Conservation (phyloP, 2,329 filamentous ascomycete genomes). For the Fusarium humuli region DNA sequence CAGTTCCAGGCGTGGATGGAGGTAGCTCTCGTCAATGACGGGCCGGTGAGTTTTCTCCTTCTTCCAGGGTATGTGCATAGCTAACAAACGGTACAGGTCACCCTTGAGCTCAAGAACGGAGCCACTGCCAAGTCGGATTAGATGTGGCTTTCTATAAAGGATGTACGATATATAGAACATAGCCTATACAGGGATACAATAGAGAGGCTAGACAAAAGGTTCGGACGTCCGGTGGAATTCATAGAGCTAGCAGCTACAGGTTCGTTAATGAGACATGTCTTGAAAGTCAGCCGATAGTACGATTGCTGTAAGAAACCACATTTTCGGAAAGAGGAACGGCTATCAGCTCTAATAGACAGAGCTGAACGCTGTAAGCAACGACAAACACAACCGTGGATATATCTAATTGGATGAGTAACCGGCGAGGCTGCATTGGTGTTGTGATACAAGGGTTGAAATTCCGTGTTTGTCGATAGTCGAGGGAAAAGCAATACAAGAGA, state of each 20-base stretch:
- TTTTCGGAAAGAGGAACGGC: background rate
- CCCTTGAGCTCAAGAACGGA: constrained; percentile 44
- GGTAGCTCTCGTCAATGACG: constrained; percentile 90
- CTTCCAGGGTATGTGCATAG: background rate
- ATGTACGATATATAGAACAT: background rate
- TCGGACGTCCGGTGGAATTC: background rate
- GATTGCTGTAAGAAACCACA: background rate
- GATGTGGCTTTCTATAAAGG: constrained; percentile 17
- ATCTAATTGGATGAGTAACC: constrained; percentile 7
- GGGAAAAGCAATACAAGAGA: constrained; percentile 13
- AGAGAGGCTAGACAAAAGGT: constrained; percentile 23
- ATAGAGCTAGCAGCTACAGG: background rate
- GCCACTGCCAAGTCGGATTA: constrained; percentile 33
- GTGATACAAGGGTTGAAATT: constrained; percentile 12
- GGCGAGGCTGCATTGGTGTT: constrained; percentile 14
- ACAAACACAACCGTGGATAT: background rate
- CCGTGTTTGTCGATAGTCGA: background rate
- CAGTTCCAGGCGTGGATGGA: constrained; percentile 99
- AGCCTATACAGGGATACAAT: constrained; percentile 10
- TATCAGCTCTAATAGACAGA: background rate
- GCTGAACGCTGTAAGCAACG: background rate
- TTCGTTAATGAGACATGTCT: constrained; percentile 7
- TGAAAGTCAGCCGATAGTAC: constrained; percentile 3
- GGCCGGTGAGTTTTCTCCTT: constrained; percentile 62
- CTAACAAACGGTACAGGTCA: constrained; percentile 38